phyloP scores from a whole-genome alignment of 805 yeast genomes.

The Wickerhamomyces strasburgensis region DNA sequence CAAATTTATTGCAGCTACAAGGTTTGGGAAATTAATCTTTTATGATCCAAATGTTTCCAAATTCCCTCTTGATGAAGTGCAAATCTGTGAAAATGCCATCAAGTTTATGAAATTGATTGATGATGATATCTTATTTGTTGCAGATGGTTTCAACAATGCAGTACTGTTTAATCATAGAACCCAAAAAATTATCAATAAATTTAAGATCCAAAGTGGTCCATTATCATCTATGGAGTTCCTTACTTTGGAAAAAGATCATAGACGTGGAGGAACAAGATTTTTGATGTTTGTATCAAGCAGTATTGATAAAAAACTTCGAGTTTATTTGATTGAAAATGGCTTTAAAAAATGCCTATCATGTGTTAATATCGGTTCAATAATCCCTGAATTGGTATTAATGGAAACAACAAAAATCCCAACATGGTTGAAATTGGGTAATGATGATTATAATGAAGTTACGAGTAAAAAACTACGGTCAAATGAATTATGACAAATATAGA shows the following conservation, averaged over 20 bases:
- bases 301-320: slow-evolving; percentile 10
- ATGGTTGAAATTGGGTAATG: neutral
- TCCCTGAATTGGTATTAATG: slow-evolving; percentile 8
- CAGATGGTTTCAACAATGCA: slow-evolving; percentile 21
- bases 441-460: neutral
- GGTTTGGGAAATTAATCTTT: slow-evolving; percentile 21
- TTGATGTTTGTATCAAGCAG: slow-evolving; percentile 10
- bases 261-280: slow-evolving; percentile 5
- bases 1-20: slow-evolving; percentile 18
- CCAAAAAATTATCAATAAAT: slow-evolving; percentile 8
- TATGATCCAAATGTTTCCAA: slow-evolving; percentile 17
- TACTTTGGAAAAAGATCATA: slow-evolving; percentile 1
- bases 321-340: slow-evolving; percentile 15
- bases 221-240: slow-evolving; percentile 11
- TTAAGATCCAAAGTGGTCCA: slow-evolving; percentile 21
- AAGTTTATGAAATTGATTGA: slow-evolving; percentile 11
- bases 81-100: slow-evolving; percentile 20
- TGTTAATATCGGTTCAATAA: slow-evolving; percentile 1
- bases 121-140: slow-evolving; percentile 10
- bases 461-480: neutral
- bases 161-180: slow-evolving; percentile 11
- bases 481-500: neutral
- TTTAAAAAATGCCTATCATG: slow-evolving; percentile 6
- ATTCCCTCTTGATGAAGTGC: slow-evolving; percentile 20
- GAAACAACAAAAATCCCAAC: slow-evolving; percentile 5